These are phyloP conservation scores for Acacia acuminata DNA, from an alignment of 306 rosid genomes.

Conservation along the genomic window DNA sequence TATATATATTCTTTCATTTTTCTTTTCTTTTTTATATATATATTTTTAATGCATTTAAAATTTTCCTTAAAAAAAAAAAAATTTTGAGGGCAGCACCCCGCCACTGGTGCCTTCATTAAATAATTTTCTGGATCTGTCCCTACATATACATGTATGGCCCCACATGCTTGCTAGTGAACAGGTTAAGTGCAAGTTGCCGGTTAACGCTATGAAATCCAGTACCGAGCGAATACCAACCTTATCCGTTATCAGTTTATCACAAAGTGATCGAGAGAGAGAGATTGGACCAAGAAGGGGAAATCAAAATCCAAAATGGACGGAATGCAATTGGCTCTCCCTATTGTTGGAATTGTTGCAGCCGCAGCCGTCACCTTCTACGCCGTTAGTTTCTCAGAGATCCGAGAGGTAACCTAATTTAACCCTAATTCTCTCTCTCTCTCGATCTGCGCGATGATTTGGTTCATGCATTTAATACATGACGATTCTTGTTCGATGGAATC, in stretches of 20 bases:
- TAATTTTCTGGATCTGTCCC: no score
- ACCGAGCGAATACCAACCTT: background rate
- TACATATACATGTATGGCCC: background rate
- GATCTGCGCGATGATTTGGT: background rate
- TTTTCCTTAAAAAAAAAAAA: no score
- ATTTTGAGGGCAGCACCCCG: no score
- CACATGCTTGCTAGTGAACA: background rate
- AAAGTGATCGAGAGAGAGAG: background rate
- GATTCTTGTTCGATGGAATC: background rate
- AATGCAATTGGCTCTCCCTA: conserved; percentile 59
- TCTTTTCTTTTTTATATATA: no score
- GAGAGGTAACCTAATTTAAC: conserved; percentile 49
- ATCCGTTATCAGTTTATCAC: background rate
- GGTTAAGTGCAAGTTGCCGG: conserved; percentile 23
- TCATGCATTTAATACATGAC: background rate
- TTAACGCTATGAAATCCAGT: background rate
- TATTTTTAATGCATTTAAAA: no score
- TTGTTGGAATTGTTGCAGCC: conserved; percentile 68
- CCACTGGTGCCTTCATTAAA: no score
- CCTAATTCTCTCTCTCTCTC: background rate
- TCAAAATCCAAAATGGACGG: conserved; percentile 43
- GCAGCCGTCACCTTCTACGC: conserved; percentile 78
- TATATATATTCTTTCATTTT: no score
- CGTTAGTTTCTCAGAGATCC: conserved; percentile 67
- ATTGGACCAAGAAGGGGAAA: background rate